A percentile compares a stretch with the other conserved stretches of the same genome.
Evolutionary conservation across 2,329 filamentous ascomycete genomes (phyloP).

Genomic region (Colletotrichum phormii): DNA sequence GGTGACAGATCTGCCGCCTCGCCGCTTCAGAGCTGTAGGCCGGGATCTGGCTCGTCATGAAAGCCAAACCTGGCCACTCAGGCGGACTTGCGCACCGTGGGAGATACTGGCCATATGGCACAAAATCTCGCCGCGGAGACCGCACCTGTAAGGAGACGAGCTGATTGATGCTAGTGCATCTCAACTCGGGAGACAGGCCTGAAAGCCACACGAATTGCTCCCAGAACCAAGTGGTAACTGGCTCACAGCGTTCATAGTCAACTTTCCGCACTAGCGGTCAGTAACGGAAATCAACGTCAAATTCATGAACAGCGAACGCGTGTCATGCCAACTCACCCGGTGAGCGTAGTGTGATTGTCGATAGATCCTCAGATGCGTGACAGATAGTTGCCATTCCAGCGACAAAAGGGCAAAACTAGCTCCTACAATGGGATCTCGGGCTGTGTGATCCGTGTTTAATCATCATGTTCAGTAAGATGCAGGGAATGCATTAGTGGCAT

Average conservation of each 20-base stretch:
- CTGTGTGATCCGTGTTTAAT: neutral
- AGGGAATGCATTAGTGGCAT: neutral
- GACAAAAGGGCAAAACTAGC: neutral
- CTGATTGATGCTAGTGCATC: conserved; percentile 36
- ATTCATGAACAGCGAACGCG: conserved; percentile 24
- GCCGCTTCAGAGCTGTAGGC: conserved; percentile 26
- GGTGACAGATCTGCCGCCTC: conserved; percentile 20
- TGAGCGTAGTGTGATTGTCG: neutral
- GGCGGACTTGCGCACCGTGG: conserved; percentile 14
- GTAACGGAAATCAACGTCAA: conserved; percentile 24
- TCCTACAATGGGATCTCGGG: neutral
- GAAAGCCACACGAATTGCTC: conserved; percentile 14
- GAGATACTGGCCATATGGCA: conserved; percentile 8
- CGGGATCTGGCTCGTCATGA: conserved; percentile 22
- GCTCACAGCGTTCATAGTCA: conserved; percentile 24
- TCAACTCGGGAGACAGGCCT: conserved; percentile 16
- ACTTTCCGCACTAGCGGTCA: conserved; percentile 1
- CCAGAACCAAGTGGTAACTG: conserved; percentile 34
- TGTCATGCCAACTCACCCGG: neutral
- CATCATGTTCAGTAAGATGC: neutral
- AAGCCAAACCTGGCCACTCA: conserved; percentile 27
- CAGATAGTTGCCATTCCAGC: neutral
- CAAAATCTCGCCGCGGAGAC: neutral
- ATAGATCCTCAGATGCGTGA: neutral
- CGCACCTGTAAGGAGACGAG: conserved; percentile 19